Evolutionary conservation across 148 eudicot species (phyloP).

Genomic region (Dysphania ambrosioides): DNA sequence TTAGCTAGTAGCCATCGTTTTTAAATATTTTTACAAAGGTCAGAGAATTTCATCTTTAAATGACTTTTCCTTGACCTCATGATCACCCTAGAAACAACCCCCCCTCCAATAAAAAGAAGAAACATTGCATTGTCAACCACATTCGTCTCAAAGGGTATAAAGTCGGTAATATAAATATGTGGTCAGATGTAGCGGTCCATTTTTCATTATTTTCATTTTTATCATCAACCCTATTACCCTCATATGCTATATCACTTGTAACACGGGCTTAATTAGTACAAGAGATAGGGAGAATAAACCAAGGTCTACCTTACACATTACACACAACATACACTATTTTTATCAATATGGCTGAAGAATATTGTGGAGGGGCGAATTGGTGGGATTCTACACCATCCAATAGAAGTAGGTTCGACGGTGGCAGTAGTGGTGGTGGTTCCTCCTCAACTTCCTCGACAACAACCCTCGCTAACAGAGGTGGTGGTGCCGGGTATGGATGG

Average conservation of each 20-base stretch:
- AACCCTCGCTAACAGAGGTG: constrained; percentile 21
- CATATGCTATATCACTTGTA: constrained; percentile 21
- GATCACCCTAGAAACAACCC: constrained; percentile 20
- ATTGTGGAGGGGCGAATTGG: constrained; percentile 66
- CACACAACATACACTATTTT: neutral
- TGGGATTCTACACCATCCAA: constrained; percentile 48
- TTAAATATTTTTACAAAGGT: neutral
- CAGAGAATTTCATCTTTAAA: constrained; percentile 16
- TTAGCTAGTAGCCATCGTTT: constrained; percentile 3
- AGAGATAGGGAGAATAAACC: neutral
- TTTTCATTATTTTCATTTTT: constrained; percentile 41
- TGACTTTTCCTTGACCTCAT: constrained; percentile 19
- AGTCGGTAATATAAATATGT: constrained; percentile 48
- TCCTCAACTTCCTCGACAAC: constrained; percentile 26
- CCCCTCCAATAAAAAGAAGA: neutral
- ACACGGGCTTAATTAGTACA: constrained; percentile 14
- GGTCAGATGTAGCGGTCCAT: constrained; percentile 50
- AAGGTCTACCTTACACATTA: neutral
- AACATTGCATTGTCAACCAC: constrained; percentile 31
- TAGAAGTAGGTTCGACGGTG: constrained; percentile 27
- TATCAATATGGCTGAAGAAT: constrained; percentile 29
- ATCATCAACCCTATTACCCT: constrained; percentile 18
- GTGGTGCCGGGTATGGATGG: constrained; percentile 44
- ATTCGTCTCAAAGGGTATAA: constrained; percentile 17
- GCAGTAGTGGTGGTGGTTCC: constrained; percentile 17